Conservation (phyloP, 495 filamentous ascomycete species). For the Lophiostoma macrostomum region DNA sequence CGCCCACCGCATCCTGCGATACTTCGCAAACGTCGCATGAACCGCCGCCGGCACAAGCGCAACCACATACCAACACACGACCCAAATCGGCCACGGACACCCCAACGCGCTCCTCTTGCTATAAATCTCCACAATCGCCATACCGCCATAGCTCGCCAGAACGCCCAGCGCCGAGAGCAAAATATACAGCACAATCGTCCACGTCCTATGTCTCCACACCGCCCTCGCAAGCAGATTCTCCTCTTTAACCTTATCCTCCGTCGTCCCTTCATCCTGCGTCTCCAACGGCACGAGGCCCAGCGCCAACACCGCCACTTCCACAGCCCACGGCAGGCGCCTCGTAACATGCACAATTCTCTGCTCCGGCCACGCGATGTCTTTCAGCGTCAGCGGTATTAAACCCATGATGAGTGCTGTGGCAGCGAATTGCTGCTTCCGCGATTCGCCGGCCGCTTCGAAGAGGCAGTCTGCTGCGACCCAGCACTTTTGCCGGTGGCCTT, state of each 20-base stretch:
- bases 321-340: not conserved
- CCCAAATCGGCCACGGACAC: conserved; percentile 19
- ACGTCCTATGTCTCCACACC: not conserved
- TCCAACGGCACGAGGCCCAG: conserved; percentile 21
- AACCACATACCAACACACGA: conserved; percentile 18
- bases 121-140: conserved; percentile 21
- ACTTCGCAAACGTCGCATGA: conserved; percentile 7
- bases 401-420: conserved; percentile 31
- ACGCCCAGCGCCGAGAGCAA: not conserved
- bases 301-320: conserved; percentile 20
- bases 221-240: conserved; percentile 6
- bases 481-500: not conserved
- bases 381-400: conserved; percentile 25
- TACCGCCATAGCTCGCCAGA: conserved; percentile 1
- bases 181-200: not conserved
- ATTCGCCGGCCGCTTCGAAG: conserved; percentile 16
- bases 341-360: conserved; percentile 15
- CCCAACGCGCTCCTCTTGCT: conserved; percentile 22
- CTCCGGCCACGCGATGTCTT: conserved; percentile 32
- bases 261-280: conserved; percentile 1
- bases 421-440: conserved; percentile 30
- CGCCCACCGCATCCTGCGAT: not conserved
- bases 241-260: not conserved
- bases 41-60: conserved; percentile 16
- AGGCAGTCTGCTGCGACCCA: conserved; percentile 20